Base-by-base conservation (phyloP, 192 early-diverging fungal genomes). In the Endogone sp. region DNA sequence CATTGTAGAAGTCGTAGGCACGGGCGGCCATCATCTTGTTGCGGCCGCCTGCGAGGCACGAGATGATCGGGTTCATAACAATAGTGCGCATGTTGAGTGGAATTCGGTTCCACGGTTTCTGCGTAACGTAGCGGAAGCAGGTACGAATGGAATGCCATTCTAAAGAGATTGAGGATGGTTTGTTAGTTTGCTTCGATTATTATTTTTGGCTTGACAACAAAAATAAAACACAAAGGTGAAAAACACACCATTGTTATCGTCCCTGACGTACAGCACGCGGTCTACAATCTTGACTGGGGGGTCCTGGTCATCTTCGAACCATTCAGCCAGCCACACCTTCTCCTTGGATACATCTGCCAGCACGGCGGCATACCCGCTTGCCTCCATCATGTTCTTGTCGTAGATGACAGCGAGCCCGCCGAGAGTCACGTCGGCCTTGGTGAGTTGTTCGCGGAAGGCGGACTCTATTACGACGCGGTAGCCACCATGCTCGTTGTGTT, bases 1-100 rank as follows among this genome's bases (percentile, higher is more conserved):
- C 80, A 70, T 95, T 95, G 56, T 89, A 85, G 61, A 95, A 88
- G 69, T 93, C 93, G 74, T 95, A 95, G 3, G 93, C 93, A 60
- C 90, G 81, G 3, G 89, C 89, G 8, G 93, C 93, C 90, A 95
- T 91, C 86, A 92, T 92, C 78, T 95, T 95, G 81, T 95, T 95
- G 32, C 93, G 86, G 21, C 93, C 93, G 57, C 93, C 93, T 56
- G 93, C 93, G 3, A 95, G 71, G 73, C 93, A 95, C 13, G 91
- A 89, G 29, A 95, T 81, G 62, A 93, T 89, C 62, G 88, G 82
- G 77, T 95, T 95, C 75, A 95, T 83, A 3, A 95, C 84, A 30
- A 93, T 69, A 0, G 93, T 95, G 62, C 86, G 86, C 13, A 88
- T 82, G 66, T 86, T 83, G 57, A 95, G 70, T 31, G 93, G 93